Base-by-base conservation (phyloP, 257 asterid species). In the Haberlea rhodopensis region DNA sequence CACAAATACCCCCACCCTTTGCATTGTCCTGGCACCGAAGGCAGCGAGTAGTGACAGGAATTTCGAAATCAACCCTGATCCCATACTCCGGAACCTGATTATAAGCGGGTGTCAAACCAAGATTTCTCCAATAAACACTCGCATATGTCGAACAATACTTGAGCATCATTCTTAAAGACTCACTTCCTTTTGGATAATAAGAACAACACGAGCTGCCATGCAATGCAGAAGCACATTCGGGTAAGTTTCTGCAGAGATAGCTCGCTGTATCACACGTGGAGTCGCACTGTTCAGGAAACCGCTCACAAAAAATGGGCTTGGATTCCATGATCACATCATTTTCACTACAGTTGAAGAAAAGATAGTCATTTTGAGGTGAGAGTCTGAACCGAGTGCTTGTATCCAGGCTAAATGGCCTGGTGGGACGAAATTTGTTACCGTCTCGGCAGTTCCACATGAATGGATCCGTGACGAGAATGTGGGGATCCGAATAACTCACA, bases 241-340 rank as follows among this genome's bases (percentile, higher is more conserved):
- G 97, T 73, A 94, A 45, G 67, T 86, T 83, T 54, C 97, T 62
- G 78, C 99, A 92, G 10, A 94, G 86, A 52, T 81, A 90, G 56
- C 95, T 89, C 3, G 95, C 67, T 22, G 89, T 87, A 75, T 90
- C 99, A 69, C 99, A 90, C 0, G 90, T 73, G 2, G 97, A 89
- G 73, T 94, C 99, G 26, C 99, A 94, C 49, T 83, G 95, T 68
- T 90, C 97, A 0, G 99, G 99, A 51, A 84, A 84, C 0, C 90
- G 82, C 60, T 85, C 88, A 62, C 99, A 94, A 71, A 94, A 83
- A 21, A 63, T 57, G 0, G 97, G 96, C 58, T 79, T 85, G 1
- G 95, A 73, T 67, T 82, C 97, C 79, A 85, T 76, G 65, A 84
- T 80, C 52, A 92, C 99, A n/a, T 81, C 85, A 7, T 28, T n/a